A percentile compares a stretch with the other conserved stretches of the same genome.
Evolutionary conservation across 768 basidiomycete genomes (phyloP).

Genomic region (Calocybe gangraenosa): DNA sequence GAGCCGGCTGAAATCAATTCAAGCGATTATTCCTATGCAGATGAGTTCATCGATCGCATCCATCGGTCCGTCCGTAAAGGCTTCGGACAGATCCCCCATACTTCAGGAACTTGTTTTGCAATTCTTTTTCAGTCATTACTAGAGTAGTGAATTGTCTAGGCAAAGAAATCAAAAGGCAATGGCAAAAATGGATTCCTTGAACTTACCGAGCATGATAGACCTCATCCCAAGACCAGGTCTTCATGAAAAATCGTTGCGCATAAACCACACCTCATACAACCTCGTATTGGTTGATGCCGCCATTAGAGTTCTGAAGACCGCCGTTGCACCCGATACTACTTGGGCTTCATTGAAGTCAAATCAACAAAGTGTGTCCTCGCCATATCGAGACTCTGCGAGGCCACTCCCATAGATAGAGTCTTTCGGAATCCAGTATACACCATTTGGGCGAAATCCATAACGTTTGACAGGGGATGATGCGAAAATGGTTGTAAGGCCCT

Average conservation of each 20-base stretch:
- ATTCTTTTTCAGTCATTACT: not conserved
- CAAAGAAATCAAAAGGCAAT: not conserved
- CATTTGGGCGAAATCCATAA: not conserved
- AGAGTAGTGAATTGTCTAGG: not conserved
- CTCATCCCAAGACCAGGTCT: no score
- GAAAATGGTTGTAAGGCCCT: slow-evolving; percentile 3
- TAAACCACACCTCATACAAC: not conserved
- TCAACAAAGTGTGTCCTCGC: not conserved
- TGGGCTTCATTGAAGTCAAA: not conserved
- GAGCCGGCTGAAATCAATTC: no score
- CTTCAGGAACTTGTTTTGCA: not conserved
- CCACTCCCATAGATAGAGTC: no score
- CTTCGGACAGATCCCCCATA: not conserved
- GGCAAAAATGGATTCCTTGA: not conserved
- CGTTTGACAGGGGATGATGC: not conserved
- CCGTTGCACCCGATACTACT: not conserved
- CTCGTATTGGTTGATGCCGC: not conserved
- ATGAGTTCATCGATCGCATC: not conserved
- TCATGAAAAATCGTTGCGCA: not conserved
- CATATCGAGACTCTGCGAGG: no score
- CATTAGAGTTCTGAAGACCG: not conserved
- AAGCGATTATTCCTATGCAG: no score
- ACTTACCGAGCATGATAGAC: not conserved
- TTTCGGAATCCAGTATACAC: no score
- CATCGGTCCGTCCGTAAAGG: not conserved